phyloP scores from a whole-genome alignment of 2,329 filamentous ascomycete species.

The Alternaria ventricosa region DNA sequence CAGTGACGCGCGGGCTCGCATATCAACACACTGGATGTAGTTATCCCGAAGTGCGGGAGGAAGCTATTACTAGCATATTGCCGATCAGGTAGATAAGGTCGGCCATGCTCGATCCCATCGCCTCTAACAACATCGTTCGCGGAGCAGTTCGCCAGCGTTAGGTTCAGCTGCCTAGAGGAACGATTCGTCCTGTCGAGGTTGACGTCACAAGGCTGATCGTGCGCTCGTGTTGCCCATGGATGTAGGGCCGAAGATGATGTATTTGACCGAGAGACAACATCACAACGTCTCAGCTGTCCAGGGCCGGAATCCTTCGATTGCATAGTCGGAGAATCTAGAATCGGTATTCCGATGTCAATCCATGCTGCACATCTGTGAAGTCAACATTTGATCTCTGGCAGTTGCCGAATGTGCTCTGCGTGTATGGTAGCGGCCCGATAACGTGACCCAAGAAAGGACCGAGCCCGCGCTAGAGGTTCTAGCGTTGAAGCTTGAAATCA shows the following conservation, averaged over 20 bases:
- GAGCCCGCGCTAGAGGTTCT: background rate
- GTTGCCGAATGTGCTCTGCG: background rate
- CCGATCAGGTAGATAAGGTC: background rate
- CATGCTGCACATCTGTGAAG: conserved; percentile 3
- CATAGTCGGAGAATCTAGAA: conserved; percentile 2
- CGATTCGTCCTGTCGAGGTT: background rate
- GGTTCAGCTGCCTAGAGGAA: background rate
- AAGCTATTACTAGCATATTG: background rate
- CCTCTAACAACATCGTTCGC: background rate
- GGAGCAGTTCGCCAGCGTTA: background rate
- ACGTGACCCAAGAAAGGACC: conserved; percentile 9
- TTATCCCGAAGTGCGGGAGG: background rate
- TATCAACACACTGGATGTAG: background rate
- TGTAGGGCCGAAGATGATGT: conserved; percentile 10
- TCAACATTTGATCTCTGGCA: background rate
- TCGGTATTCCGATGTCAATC: conserved; percentile 5
- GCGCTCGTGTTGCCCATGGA: conserved; percentile 9
- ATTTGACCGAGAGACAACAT: background rate
- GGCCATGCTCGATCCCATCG: background rate
- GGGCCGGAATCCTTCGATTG: background rate
- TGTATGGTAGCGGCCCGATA: background rate
- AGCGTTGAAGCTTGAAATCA: conserved; percentile 12
- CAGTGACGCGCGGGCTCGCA: background rate
- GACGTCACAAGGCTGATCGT: conserved; percentile 10
- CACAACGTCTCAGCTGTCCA: conserved; percentile 2